Evolutionary conservation across 306 rosid species (phyloP).

Genomic region (Begonia masoniana): DNA sequence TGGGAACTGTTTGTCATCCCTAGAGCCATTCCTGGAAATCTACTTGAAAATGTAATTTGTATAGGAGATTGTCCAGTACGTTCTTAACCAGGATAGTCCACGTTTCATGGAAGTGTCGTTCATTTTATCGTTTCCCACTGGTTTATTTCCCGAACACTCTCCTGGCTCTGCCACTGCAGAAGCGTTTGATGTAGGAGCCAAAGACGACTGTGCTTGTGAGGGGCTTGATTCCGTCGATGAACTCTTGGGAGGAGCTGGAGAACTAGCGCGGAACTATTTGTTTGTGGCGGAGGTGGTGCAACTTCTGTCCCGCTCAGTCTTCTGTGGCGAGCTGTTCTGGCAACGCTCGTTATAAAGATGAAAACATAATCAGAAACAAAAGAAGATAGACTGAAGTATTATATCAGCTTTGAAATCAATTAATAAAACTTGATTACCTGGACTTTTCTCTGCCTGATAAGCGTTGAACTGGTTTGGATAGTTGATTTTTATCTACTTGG

Average conservation of each 20-base stretch:
- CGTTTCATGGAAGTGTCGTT: too few species aligned
- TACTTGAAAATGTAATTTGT: too few species aligned
- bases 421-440: constrained; percentile 20
- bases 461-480: constrained; percentile 22
- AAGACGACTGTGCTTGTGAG: neutral
- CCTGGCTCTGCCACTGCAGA: neutral
- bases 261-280: neutral
- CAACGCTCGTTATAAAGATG: neutral
- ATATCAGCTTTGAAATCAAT: constrained; percentile 4
- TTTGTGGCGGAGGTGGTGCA: neutral
- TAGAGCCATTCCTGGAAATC: too few species aligned
- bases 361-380: too few species aligned
- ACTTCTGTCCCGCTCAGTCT: neutral
- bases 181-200: neutral
- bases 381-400: neutral
- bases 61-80: too few species aligned
- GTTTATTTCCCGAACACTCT: too few species aligned
- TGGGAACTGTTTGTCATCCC: too few species aligned
- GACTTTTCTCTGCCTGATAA: constrained; percentile 30
- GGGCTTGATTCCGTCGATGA: neutral
- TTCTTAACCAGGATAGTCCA: too few species aligned
- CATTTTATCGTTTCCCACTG: too few species aligned
- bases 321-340: neutral
- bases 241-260: neutral
- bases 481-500: too few species aligned